Percentiles rank a stretch among this genome's conserved stretches.
Conservation (phyloP, 1,284 basidiomycete genomes). For the Irpex sp. region DNA sequence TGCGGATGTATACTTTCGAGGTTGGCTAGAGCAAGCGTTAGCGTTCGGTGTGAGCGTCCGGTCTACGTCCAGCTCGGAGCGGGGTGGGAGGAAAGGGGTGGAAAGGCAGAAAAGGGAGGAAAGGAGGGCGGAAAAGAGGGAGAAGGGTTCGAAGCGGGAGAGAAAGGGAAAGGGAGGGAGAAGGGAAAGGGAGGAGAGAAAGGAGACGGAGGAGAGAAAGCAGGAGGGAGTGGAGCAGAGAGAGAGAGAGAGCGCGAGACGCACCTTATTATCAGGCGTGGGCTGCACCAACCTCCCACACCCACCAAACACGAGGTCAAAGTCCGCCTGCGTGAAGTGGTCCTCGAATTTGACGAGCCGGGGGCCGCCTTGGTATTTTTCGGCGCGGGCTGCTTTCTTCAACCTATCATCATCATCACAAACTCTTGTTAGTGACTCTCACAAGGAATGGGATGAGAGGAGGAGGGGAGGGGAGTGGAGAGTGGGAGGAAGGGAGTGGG, state of each 20-base stretch:
- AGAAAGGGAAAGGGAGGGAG: no score
- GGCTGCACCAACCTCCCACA: slow-evolving; percentile 7
- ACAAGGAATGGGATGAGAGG: no score
- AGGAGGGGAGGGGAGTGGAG: background rate
- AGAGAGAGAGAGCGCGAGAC: no score
- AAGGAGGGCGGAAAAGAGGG: background rate
- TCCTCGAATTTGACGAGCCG: slow-evolving; percentile 7
- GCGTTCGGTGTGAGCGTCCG: background rate
- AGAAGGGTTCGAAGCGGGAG: no score
- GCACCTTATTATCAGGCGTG: slow-evolving; percentile 5
- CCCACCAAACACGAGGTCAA: slow-evolving; percentile 6
- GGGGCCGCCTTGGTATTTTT: slow-evolving; percentile 35
- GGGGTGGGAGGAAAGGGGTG: no score
- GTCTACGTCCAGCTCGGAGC: no score
- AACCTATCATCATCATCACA: slow-evolving; percentile 10
- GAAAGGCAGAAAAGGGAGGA: no score
- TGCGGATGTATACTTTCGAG: slow-evolving; percentile 21
- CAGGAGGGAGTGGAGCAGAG: no score
- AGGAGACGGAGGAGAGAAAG: no score
- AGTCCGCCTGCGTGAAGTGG: slow-evolving; percentile 7
- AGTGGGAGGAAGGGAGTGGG: no score
- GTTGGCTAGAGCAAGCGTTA: slow-evolving; percentile 1
- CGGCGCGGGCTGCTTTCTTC: slow-evolving; percentile 38
- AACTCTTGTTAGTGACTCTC: no score
- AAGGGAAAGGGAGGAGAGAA: no score